Conservation (phyloP, 2,329 filamentous ascomycete species). For the Phyllosticta citriasiana region DNA sequence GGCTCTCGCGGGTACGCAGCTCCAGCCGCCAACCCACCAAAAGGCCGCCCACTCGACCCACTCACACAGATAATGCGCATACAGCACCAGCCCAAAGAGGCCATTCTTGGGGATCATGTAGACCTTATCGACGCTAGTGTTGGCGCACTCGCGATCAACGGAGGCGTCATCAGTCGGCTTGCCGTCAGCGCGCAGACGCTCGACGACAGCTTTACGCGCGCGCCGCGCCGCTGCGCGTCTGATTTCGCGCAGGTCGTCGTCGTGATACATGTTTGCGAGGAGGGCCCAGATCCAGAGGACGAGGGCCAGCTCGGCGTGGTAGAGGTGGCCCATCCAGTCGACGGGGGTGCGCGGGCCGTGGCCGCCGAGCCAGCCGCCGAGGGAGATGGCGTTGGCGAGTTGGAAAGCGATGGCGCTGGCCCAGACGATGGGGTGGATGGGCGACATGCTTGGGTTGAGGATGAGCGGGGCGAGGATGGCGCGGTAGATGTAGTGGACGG, state of each 20-base stretch:
- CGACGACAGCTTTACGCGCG: conserved; percentile 41
- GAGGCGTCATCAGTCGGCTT: conserved; percentile 27
- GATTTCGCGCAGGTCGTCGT: conserved; percentile 82
- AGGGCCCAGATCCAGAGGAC: conserved; percentile 69
- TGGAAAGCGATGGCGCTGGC: conserved; percentile 61
- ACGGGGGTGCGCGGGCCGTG: conserved; percentile 58
- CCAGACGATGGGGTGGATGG: conserved; percentile 65
- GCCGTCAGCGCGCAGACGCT: conserved; percentile 23
- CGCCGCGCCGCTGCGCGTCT: conserved; percentile 56
- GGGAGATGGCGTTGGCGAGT: conserved; percentile 63
- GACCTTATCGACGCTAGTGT: conserved; percentile 57
- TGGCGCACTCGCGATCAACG: neutral
- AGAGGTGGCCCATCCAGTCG: conserved; percentile 39
- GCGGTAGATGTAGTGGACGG: conserved; percentile 85
- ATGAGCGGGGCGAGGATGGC: conserved; percentile 73
- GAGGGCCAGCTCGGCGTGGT: conserved; percentile 52
- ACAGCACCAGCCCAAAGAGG: conserved; percentile 73
- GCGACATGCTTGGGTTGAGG: conserved; percentile 81
- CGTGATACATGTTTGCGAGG: conserved; percentile 74
- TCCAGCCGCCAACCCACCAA: conserved; percentile 59
- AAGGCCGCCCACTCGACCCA: conserved; percentile 96
- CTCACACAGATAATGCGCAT: conserved; percentile 90
- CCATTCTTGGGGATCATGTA: conserved; percentile 81
- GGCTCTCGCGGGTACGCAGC: conserved; percentile 62
- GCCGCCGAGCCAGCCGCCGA: conserved; percentile 73